phyloP scores from a whole-genome alignment of 108 stramenopile genomes.

The Craspedostauros australis region DNA sequence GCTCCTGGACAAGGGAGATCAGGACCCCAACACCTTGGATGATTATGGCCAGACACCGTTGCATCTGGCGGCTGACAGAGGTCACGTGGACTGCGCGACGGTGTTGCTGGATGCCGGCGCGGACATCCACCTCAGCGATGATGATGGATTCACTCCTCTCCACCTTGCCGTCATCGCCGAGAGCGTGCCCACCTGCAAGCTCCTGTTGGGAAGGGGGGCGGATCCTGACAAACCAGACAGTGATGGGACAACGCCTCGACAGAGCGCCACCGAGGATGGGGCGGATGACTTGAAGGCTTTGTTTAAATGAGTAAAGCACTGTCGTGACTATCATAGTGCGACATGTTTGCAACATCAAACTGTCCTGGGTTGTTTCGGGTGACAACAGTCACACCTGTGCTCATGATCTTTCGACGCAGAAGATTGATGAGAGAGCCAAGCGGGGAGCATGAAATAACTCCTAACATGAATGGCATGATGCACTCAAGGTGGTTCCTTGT shows the following conservation, averaged over 20 bases:
- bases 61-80: conserved; percentile 74
- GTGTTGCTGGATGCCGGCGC: conserved; percentile 58
- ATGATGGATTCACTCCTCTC: conserved; percentile 70
- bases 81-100: conserved; percentile 45
- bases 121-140: conserved; percentile 58
- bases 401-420: too few species aligned
- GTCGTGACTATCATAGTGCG: too few species aligned
- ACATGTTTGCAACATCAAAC: too few species aligned
- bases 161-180: conserved; percentile 75
- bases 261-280: conserved; percentile 63
- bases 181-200: conserved; percentile 39
- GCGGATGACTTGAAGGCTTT: too few species aligned
- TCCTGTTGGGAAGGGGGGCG: conserved; percentile 60
- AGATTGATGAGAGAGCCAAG: too few species aligned
- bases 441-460: too few species aligned
- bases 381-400: too few species aligned
- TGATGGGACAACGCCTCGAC: conserved; percentile 75
- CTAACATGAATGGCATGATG: too few species aligned
- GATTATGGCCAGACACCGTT: conserved; percentile 67
- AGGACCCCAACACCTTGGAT: conserved; percentile 43
- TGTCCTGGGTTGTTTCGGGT: too few species aligned
- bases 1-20: too few species aligned
- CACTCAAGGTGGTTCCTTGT: too few species aligned
- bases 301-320: too few species aligned
- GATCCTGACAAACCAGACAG: conserved; percentile 69